Evolutionary conservation across 2,329 filamentous ascomycete genomes (phyloP).

Genomic region (Penicillium sclerotiorum): DNA sequence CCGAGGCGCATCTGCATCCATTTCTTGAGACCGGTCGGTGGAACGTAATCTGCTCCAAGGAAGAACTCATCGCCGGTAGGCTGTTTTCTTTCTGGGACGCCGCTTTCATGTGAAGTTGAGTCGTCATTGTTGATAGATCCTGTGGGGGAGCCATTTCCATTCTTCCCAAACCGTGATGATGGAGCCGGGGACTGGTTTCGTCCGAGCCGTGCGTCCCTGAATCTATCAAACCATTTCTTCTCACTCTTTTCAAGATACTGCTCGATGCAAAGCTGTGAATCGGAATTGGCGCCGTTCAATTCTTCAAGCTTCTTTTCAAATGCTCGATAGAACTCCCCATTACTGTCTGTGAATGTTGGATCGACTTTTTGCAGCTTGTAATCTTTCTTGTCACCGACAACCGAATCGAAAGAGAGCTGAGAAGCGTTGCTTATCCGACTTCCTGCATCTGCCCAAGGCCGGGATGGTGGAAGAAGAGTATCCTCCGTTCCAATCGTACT

Average conservation of each 20-base stretch:
- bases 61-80: slow-evolving; percentile 56
- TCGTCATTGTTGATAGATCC: slow-evolving; percentile 47
- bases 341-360: slow-evolving; percentile 68
- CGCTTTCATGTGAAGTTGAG: slow-evolving; percentile 35
- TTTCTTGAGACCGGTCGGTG: slow-evolving; percentile 59
- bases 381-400: slow-evolving; percentile 64
- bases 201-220: slow-evolving; percentile 62
- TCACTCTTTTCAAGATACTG: slow-evolving; percentile 66
- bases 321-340: slow-evolving; percentile 61
- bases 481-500: slow-evolving; percentile 36
- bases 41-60: slow-evolving; percentile 58
- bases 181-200: slow-evolving; percentile 47
- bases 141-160: slow-evolving; percentile 36
- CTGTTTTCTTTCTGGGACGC: slow-evolving; percentile 37
- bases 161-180: slow-evolving; percentile 36
- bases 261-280: slow-evolving; percentile 64
- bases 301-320: slow-evolving; percentile 61
- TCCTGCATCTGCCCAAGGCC: slow-evolving; percentile 33
- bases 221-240: slow-evolving; percentile 66
- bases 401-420: slow-evolving; percentile 57
- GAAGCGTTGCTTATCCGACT: slow-evolving; percentile 47
- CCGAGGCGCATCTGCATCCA: slow-evolving; percentile 59
- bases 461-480: slow-evolving; percentile 31
- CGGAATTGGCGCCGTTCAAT: slow-evolving; percentile 60
- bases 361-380: slow-evolving; percentile 67